These are phyloP conservation scores for Echium plantagineum DNA, from an alignment of 257 asterid genomes.

Conservation along the genomic window DNA sequence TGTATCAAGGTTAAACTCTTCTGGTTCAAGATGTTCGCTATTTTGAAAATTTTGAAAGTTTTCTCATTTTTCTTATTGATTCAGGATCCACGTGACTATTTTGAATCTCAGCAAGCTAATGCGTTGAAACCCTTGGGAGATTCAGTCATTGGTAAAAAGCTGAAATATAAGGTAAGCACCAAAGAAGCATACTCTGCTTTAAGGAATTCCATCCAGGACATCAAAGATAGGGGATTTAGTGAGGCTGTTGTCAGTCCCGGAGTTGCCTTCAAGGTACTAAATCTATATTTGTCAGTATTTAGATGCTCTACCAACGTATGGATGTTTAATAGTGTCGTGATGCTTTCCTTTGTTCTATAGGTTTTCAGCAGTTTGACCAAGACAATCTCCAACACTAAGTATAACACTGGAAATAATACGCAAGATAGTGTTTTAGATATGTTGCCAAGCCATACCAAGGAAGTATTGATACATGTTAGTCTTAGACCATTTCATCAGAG, in stretches of 20 bases:
- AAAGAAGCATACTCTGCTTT: constrained; percentile 54
- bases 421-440: constrained; percentile 65
- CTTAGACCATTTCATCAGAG: constrained; percentile 5
- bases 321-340: constrained; percentile 15
- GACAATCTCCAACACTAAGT: constrained; percentile 75
- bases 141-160: constrained; percentile 39
- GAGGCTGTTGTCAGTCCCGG: constrained; percentile 62
- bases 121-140: constrained; percentile 69
- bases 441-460: constrained; percentile 61
- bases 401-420: constrained; percentile 75
- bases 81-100: constrained; percentile 98
- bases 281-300: neutral
- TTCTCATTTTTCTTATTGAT: constrained; percentile 20
- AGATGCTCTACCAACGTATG: neutral
- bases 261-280: constrained; percentile 65
- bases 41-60: constrained; percentile 5
- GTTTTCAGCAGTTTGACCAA: constrained; percentile 67
- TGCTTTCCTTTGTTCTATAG: constrained; percentile 25
- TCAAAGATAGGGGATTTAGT: constrained; percentile 43
- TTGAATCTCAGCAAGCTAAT: constrained; percentile 87
- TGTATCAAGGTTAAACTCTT: constrained; percentile 63
- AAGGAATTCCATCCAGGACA: constrained; percentile 36
- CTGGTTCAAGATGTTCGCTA: constrained; percentile 1
- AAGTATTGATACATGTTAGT: constrained; percentile 72
- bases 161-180: constrained; percentile 45